phyloP scores from a whole-genome alignment of 83 land plant species.

The Thuja plicata region DNA sequence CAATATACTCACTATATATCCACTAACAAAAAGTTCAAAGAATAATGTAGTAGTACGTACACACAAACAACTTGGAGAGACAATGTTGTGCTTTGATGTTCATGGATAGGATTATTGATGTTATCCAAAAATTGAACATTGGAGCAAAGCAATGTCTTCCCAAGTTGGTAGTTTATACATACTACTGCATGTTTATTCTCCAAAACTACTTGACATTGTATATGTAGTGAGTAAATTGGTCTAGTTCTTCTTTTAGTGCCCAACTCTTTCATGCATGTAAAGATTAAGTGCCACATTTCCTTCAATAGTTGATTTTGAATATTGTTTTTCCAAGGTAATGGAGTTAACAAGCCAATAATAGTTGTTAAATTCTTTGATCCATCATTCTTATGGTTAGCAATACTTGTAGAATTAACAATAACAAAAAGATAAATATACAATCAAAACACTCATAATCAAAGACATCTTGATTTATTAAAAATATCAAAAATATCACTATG shows the following conservation, averaged over 20 bases:
- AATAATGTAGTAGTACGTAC: too few species aligned
- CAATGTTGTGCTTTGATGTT: too few species aligned
- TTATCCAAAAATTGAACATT: too few species aligned
- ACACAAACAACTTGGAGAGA: too few species aligned
- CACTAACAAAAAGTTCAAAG: too few species aligned
- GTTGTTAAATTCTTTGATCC: neutral
- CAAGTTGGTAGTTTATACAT: too few species aligned
- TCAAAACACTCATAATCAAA: neutral
- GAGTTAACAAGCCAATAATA: neutral
- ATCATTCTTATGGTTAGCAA: neutral
- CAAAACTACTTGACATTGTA: too few species aligned
- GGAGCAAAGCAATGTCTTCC: too few species aligned
- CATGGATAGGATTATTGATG: too few species aligned
- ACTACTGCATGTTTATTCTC: too few species aligned
- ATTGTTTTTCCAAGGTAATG: neutral
- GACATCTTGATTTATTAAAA: neutral
- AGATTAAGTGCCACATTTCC: neutral
- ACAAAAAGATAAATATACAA: neutral
- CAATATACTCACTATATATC: too few species aligned
- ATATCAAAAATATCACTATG: too few species aligned
- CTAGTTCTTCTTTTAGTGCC: neutral
- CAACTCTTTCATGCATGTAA: neutral
- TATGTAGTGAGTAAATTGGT: neutral
- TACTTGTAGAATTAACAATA: neutral
- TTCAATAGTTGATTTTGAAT: neutral